Percentiles rank a stretch among this genome's conserved stretches.
phyloP scores from a whole-genome alignment of 1,284 basidiomycete species.

The Microbotryum violaceum region DNA sequence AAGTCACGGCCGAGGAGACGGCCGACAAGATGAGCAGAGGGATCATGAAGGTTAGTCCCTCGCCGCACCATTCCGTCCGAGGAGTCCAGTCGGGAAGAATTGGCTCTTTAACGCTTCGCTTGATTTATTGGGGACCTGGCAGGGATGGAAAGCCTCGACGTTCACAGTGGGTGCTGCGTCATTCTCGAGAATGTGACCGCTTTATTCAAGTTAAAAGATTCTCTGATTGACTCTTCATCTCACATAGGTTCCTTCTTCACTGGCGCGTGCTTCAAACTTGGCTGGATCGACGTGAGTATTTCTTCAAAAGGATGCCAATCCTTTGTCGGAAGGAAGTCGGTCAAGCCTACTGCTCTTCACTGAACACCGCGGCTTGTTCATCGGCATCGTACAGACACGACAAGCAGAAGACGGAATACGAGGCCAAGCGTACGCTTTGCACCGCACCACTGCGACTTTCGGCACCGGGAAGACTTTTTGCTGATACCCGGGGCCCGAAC shows the following conservation, averaged over 20 bases:
- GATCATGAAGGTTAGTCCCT: neutral
- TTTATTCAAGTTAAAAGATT: too few relatives aligned
- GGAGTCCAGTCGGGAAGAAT: too few relatives aligned
- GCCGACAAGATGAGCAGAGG: neutral
- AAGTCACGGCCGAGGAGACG: conserved; percentile 23
- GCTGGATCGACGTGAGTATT: conserved; percentile 9
- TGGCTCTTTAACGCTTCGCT: too few relatives aligned
- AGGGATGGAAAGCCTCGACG: conserved; percentile 24
- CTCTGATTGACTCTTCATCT: too few relatives aligned
- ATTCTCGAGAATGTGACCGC: conserved; percentile 15
- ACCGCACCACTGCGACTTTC: neutral
- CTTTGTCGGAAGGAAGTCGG: too few relatives aligned
- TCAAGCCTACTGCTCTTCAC: too few relatives aligned
- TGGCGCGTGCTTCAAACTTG: conserved; percentile 4
- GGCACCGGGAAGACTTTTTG: too few relatives aligned
- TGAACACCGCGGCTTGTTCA: neutral
- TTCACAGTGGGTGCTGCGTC: conserved; percentile 19
- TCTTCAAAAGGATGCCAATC: neutral
- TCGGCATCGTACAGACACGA: conserved; percentile 9
- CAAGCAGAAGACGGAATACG: conserved; percentile 26
- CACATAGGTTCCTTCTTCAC: too few relatives aligned
- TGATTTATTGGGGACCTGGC: neutral
- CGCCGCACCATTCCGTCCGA: too few relatives aligned
- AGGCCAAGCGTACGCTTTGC: conserved; percentile 14
- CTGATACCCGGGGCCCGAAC: too few relatives aligned